These are phyloP conservation scores for Hanseniaspora sp. DNA, from an alignment of 1,139 yeast genomes.

Conservation along the genomic window DNA sequence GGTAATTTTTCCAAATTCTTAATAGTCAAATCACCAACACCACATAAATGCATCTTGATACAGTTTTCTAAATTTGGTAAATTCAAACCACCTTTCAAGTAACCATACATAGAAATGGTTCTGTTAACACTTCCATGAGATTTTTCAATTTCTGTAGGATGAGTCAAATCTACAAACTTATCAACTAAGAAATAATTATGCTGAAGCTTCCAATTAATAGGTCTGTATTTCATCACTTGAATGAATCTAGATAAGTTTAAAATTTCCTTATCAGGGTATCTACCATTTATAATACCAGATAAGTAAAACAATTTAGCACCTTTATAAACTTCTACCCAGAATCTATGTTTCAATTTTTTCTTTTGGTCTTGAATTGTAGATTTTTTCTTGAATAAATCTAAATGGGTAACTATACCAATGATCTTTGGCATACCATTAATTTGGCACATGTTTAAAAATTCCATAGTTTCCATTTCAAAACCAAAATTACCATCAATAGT, in stretches of 20 bases:
- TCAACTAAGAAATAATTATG: slow-evolving; percentile 91
- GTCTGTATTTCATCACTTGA: slow-evolving; percentile 95
- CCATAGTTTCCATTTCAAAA: slow-evolving; percentile 99
- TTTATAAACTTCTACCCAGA: slow-evolving; percentile 98
- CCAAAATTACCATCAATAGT: slow-evolving; percentile 96
- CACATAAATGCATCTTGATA: slow-evolving; percentile 85
- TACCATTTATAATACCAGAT: slow-evolving; percentile 91
- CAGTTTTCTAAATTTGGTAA: slow-evolving; percentile 45
- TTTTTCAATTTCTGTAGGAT: slow-evolving; percentile 63
- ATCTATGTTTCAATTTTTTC: slow-evolving; percentile 81
- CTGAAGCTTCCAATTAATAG: slow-evolving; percentile 96
- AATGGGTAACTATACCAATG: slow-evolving; percentile 88
- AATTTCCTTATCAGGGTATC: slow-evolving; percentile 95
- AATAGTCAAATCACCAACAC: slow-evolving; percentile 80
- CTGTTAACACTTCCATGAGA: slow-evolving; percentile 76
- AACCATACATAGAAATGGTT: slow-evolving; percentile 85
- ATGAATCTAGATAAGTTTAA: slow-evolving; percentile 83
- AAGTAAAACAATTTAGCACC: slow-evolving; percentile 94
- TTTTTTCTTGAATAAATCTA: slow-evolving; percentile 84
- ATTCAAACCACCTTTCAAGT: slow-evolving; percentile 79
- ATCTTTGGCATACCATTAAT: slow-evolving; percentile 99
- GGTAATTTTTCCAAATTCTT: slow-evolving; percentile 76
- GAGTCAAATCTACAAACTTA: slow-evolving; percentile 89
- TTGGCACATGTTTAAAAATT: slow-evolving; percentile 85
- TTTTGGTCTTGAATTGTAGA: slow-evolving; percentile 84